phyloP scores from a whole-genome alignment of 2,329 filamentous ascomycete species.

The Claviceps digitariae region DNA sequence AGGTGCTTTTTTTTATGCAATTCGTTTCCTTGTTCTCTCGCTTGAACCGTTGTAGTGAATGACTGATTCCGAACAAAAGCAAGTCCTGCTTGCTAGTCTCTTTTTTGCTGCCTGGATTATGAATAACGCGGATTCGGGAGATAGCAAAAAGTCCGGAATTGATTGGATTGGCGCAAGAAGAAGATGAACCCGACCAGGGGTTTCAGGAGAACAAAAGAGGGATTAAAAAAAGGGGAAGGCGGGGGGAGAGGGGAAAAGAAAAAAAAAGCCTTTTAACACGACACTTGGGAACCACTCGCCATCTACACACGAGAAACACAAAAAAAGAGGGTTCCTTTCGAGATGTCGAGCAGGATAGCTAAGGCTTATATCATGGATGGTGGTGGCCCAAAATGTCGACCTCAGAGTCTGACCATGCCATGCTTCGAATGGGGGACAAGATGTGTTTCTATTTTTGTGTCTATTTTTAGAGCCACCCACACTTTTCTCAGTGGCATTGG shows the following conservation, averaged over 20 bases:
- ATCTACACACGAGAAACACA: conserved; percentile 25
- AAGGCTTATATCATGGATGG: conserved; percentile 49
- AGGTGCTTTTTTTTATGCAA: neutral
- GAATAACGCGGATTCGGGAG: neutral
- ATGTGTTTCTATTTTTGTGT: conserved; percentile 29
- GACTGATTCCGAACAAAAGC: conserved; percentile 28
- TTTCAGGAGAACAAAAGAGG: conserved; percentile 14
- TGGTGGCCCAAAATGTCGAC: conserved; percentile 29
- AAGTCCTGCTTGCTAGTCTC: conserved; percentile 43
- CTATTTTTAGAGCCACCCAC: conserved; percentile 24
- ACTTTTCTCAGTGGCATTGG: neutral
- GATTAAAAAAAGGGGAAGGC: conserved; percentile 20
- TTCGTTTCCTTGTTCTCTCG: neutral
- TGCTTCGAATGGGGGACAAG: neutral
- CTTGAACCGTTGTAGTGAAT: conserved; percentile 13
- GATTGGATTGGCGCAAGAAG: neutral
- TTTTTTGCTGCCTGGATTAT: conserved; percentile 7
- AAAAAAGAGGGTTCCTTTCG: conserved; percentile 24
- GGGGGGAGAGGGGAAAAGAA: conserved; percentile 15
- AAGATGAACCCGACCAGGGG: conserved; percentile 21
- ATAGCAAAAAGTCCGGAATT: neutral
- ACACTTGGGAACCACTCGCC: conserved; percentile 38
- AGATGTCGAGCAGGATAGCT: conserved; percentile 27
- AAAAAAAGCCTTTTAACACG: conserved; percentile 27
- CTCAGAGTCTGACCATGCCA: conserved; percentile 13